Evolutionary conservation across 2,329 filamentous ascomycete species (phyloP).

Genomic region (Fusarium tanahbumbuense): DNA sequence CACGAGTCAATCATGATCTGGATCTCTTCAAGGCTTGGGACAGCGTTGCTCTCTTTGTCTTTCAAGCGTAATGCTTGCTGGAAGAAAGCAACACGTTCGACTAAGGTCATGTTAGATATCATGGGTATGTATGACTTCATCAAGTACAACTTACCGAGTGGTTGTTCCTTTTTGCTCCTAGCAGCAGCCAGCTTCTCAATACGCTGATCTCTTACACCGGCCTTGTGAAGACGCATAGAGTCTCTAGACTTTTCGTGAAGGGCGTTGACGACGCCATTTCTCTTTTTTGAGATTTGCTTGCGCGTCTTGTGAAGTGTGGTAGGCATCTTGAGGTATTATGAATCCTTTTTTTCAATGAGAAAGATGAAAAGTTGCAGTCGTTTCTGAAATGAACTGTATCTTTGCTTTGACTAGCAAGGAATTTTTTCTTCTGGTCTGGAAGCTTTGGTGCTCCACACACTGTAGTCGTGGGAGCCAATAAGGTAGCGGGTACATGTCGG

Average conservation of each 20-base stretch:
- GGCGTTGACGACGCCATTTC: constrained; percentile 75
- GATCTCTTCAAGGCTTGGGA: constrained; percentile 67
- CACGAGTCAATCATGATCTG: constrained; percentile 72
- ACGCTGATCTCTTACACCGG: constrained; percentile 83
- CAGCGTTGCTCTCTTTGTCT: constrained; percentile 61
- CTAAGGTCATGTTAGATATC: constrained; percentile 37
- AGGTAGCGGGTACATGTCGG: constrained; percentile 34
- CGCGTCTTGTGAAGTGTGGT: constrained; percentile 83
- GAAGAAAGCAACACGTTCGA: constrained; percentile 69
- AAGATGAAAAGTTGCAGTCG: constrained; percentile 7
- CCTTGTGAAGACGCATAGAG: constrained; percentile 82
- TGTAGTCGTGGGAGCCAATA: not conserved
- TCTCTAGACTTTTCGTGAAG: constrained; percentile 92
- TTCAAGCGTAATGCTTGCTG: constrained; percentile 68
- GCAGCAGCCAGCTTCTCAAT: constrained; percentile 77
- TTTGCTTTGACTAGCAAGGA: constrained; percentile 19
- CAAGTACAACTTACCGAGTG: constrained; percentile 65
- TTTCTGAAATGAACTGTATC: constrained; percentile 15
- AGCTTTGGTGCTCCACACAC: constrained; percentile 34
- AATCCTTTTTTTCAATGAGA: not conserved
- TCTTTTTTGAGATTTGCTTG: constrained; percentile 92
- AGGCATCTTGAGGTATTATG: constrained; percentile 69
- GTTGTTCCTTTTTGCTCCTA: constrained; percentile 78
- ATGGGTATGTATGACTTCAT: not conserved
- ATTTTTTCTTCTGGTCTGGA: constrained; percentile 31